A percentile compares a stretch with the other conserved stretches of the same genome.
phyloP scores from a whole-genome alignment of 805 yeast species.

The Sugiyamaella qingdaonensis region DNA sequence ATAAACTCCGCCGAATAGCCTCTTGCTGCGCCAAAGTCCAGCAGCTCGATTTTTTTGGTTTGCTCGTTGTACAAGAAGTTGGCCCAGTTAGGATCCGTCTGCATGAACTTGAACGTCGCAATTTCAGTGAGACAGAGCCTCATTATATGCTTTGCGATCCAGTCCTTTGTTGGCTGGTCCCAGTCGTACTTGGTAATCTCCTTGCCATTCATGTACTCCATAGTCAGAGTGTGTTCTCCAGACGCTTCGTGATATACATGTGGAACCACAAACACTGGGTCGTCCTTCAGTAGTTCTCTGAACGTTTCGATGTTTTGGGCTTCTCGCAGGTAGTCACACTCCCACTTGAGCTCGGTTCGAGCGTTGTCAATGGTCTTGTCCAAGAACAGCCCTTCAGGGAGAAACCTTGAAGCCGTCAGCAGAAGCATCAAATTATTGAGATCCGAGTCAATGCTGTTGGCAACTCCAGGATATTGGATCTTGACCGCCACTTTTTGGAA shows the following conservation, averaged over 20 bases:
- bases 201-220: slow-evolving; percentile 80
- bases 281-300: slow-evolving; percentile 54
- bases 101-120: slow-evolving; percentile 85
- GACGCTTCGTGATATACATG: slow-evolving; percentile 70
- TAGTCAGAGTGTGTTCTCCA: slow-evolving; percentile 79
- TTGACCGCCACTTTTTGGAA: slow-evolving; percentile 79
- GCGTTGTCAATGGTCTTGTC: slow-evolving; percentile 93
- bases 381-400: slow-evolving; percentile 88
- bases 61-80: slow-evolving; percentile 77
- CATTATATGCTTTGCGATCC: slow-evolving; percentile 84
- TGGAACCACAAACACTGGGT: slow-evolving; percentile 72
- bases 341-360: slow-evolving; percentile 91
- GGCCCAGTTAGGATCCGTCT: slow-evolving; percentile 99
- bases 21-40: slow-evolving; percentile 96
- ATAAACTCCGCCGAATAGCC: slow-evolving; percentile 68
- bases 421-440: slow-evolving; percentile 78
- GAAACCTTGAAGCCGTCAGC: slow-evolving; percentile 75
- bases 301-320: slow-evolving; percentile 72
- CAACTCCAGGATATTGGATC: slow-evolving; percentile 97
- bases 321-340: slow-evolving; percentile 91
- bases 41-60: slow-evolving; percentile 72
- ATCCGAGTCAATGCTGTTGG: slow-evolving; percentile 88
- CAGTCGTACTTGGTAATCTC: slow-evolving; percentile 74
- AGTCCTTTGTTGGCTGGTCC: slow-evolving; percentile 68
- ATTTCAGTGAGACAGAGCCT: slow-evolving; percentile 81